Evolutionary conservation across 1,139 yeast species (phyloP).

Genomic region (Arxiozyma slooffiae): DNA sequence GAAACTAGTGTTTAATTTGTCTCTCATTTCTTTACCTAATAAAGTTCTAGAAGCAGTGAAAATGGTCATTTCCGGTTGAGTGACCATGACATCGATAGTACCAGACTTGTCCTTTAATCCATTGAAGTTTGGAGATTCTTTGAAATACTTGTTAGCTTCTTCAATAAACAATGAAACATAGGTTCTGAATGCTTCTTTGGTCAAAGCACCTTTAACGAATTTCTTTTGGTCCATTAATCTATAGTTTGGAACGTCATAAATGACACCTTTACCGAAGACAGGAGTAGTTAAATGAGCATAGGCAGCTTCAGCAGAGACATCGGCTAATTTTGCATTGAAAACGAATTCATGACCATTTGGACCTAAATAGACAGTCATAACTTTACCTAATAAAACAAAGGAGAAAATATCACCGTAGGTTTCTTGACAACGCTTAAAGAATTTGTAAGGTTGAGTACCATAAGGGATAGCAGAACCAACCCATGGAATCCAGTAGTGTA

Average conservation of each 20-base stretch:
- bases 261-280: slow-evolving; percentile 93
- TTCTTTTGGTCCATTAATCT: slow-evolving; percentile 97
- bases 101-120: background rate
- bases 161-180: slow-evolving; percentile 85
- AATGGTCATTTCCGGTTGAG: slow-evolving; percentile 92
- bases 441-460: slow-evolving; percentile 89
- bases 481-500: slow-evolving; percentile 92
- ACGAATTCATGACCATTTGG: slow-evolving; percentile 97
- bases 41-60: slow-evolving; percentile 91
- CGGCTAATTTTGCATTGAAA: slow-evolving; percentile 78
- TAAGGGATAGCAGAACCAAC: slow-evolving; percentile 80
- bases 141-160: slow-evolving; percentile 62
- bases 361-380: slow-evolving; percentile 92
- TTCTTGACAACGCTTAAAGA: slow-evolving; percentile 65
- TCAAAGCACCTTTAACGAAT: slow-evolving; percentile 83
- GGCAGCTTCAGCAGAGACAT: slow-evolving; percentile 94
- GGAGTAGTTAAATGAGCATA: slow-evolving; percentile 94
- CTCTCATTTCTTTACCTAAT: slow-evolving; percentile 86
- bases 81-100: slow-evolving; percentile 55
- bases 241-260: slow-evolving; percentile 90
- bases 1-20: slow-evolving; percentile 68
- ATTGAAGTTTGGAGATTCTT: slow-evolving; percentile 35
- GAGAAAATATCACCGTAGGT: slow-evolving; percentile 90
- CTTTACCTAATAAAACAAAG: slow-evolving; percentile 77
- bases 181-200: slow-evolving; percentile 69